Base-by-base conservation (phyloP, 1,284 basidiomycete species). In the Moesziomyces sp. region DNA sequence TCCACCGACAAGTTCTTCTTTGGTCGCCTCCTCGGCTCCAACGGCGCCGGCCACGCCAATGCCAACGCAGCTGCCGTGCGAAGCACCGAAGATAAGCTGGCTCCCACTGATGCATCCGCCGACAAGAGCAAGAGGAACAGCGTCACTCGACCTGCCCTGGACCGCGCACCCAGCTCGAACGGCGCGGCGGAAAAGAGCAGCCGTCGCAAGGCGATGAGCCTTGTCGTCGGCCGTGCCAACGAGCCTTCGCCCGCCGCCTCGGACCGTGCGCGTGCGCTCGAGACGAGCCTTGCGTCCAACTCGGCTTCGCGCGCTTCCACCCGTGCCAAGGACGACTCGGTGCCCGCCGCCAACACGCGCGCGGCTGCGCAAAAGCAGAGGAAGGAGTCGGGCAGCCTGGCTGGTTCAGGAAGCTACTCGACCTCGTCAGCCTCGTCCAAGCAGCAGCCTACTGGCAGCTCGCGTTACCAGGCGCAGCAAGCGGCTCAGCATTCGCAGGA, bases 1-100 rank as follows among this genome's bases (percentile, higher is more conserved):
- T 81, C 79, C 35, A 80, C 78, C 16, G 79, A 81, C 64, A 78
- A 78, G 46, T 78, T 73, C 48, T 81, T 75, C 72, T 62, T 81
- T 33, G 66, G 76, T 19, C 67, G 78, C 9, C 59, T 81, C 14
- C 48, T 81, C 33, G 66, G 77, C 53, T 54, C 71, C 28, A 59
- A 56, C 30, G 50, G 43, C 18, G 21, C 57, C 48, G 53, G 33
- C 33, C 44, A 51, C 21, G 3, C 54, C 54, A 71, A 58, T 43
- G 47, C 35, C 21, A 28, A 33, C 11, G 30, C 47, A 4, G 9
- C 38, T 0, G 16, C 53, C 14, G 30, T 18, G 18, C 62, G 66
- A n/a, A 58, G 46, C 28, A 11, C 44, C 19, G 28, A 53, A n/a
- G 30, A 43, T 23, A 57, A 48, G 26, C 18, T 23, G 26, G 19